Evolutionary conservation across 495 filamentous ascomycete genomes (phyloP), one percentile per base, ranked within the genome.

Genomic region (Entonaema liquescens): DNA sequence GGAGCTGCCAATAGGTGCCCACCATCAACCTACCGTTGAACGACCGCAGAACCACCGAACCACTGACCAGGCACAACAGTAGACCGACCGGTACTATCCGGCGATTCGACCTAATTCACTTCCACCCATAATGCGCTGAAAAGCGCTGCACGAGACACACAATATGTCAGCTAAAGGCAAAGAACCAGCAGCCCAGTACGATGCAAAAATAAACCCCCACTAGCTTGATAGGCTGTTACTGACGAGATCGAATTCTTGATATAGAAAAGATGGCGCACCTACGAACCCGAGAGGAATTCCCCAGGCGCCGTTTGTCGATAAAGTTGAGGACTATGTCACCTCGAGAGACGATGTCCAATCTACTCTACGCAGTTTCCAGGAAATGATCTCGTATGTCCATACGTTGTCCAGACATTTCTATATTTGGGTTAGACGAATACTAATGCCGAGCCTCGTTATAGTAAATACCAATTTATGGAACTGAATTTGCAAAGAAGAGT

Each of bases 401-500:
- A n/a, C 57, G 25, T 55, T 19, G 44, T 29, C 31, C 25, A 35
- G 17, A 5, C 59, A n/a, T 28, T n/a, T 50, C 15, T 7, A 21
- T 23, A 3, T 38, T n/a, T 23, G 35, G 3, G 7, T 53, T 9
- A 33, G 40, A 49, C 17, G 15, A 9, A 29, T 63, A 54, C 47
- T 57, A n/a, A 57, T 36, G 54, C 67, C 68, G 15, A 71, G 35
- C 54, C 31, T 7, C 21, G 35, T 15, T 42, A 31, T 47, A 94
- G 91, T 60, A 98, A 99, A 85, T 99, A 99, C 83, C 96, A 98
- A 79, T 99, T 98, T 82, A 99, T 99, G 95, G 93, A 98, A 83
- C 85, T 90, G 73, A 98, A 97, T 82, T 92, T 92, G 26, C 89
- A 95, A 74, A 85, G 92, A 54, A 89, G 95, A 52, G 89, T 90